Evolutionary conservation across 208 protist genomes (phyloP).

Genomic region (Endotrypanum monterogeii): DNA sequence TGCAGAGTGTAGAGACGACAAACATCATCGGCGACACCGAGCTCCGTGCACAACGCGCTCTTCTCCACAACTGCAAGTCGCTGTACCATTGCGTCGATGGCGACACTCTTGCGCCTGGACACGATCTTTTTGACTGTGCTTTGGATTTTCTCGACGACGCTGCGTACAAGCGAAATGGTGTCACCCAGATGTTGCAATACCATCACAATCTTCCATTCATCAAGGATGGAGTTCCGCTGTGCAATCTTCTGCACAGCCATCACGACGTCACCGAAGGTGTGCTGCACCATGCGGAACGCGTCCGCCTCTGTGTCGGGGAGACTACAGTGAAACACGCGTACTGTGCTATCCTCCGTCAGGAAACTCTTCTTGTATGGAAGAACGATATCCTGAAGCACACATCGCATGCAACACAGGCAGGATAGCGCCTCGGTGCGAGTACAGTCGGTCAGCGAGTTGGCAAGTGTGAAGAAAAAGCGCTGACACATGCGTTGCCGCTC

Average conservation of each 20-base stretch:
- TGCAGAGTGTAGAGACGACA: conserved; percentile 29
- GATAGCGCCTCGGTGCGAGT: conserved; percentile 32
- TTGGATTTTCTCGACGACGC: conserved; percentile 32
- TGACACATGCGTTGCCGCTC: conserved; percentile 35
- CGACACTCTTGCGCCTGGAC: conserved; percentile 3
- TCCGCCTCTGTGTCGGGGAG: conserved; percentile 43
- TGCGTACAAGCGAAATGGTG: conserved; percentile 25
- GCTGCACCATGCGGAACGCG: conserved; percentile 43
- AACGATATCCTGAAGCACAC: conserved; percentile 41
- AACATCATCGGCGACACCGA: conserved; percentile 20
- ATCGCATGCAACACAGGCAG: conserved; percentile 35
- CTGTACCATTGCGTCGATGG: conserved; percentile 7
- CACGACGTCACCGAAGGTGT: conserved; percentile 41
- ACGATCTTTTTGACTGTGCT: conserved; percentile 6
- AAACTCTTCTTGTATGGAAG: conserved; percentile 61
- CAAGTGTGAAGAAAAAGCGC: conserved; percentile 30
- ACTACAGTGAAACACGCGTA: conserved; percentile 7
- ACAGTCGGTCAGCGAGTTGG: conserved; percentile 30
- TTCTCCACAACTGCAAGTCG: conserved; percentile 15
- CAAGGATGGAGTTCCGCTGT: conserved; percentile 24
- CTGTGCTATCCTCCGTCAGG: conserved; percentile 10
- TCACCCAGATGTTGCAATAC: conserved; percentile 30
- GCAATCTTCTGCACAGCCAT: conserved; percentile 32
- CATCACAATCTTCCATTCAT: conserved; percentile 45
- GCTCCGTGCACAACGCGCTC: conserved; percentile 1